Evolutionary conservation across 2,329 filamentous ascomycete species (phyloP).

Genomic region (Fusarium keratoplasticum): DNA sequence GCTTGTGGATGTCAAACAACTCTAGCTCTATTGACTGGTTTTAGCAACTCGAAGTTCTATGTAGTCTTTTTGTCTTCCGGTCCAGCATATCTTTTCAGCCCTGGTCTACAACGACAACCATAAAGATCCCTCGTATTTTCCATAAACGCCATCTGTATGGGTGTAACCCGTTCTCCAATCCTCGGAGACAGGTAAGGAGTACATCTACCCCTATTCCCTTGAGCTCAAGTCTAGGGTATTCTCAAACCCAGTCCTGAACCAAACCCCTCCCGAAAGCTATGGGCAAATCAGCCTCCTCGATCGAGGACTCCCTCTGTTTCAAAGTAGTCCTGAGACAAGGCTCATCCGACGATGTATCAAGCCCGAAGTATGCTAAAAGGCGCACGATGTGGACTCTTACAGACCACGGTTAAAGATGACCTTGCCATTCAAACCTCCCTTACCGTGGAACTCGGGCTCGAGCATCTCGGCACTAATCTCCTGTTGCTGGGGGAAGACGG

Average conservation of each 20-base stretch:
- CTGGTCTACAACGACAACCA: constrained; percentile 7
- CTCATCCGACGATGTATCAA: background rate
- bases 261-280: background rate
- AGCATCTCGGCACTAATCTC: constrained; percentile 79
- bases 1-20: constrained; percentile 6
- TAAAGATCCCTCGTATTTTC: constrained; percentile 18
- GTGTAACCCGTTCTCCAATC: constrained; percentile 1
- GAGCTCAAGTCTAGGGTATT: background rate
- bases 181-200: background rate
- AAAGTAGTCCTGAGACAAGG: background rate
- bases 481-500: constrained; percentile 92
- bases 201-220: background rate
- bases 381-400: constrained; percentile 55
- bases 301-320: background rate
- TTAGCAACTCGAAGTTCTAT: background rate
- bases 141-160: constrained; percentile 23
- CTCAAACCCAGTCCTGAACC: background rate
- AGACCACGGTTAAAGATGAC: constrained; percentile 99
- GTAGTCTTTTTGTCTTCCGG: background rate
- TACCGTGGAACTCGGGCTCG: constrained; percentile 87
- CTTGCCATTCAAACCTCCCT: constrained; percentile 81
- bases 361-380: background rate
- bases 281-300: background rate
- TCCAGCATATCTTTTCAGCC: constrained; percentile 9
- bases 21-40: constrained; percentile 14